Evolutionary conservation across 768 basidiomycete species (phyloP).

Genomic region (Lactifluus rugatus): DNA sequence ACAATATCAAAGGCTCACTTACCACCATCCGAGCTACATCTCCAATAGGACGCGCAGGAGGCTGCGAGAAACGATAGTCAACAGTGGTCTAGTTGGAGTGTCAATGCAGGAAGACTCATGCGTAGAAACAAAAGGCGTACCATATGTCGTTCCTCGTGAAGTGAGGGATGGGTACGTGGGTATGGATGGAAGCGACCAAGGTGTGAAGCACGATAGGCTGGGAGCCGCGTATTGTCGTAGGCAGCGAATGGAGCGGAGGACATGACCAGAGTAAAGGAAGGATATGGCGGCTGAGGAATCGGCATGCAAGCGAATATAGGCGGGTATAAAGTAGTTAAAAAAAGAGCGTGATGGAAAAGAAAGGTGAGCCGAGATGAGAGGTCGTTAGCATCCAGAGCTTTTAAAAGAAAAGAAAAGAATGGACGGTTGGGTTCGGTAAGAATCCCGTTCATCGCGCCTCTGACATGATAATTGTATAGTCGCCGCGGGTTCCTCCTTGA

Average conservation of each 20-base stretch:
- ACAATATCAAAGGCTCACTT: not conserved
- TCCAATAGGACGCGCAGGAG: not conserved
- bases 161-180: not conserved
- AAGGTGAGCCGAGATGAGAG: not conserved
- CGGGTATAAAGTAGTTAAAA: not conserved
- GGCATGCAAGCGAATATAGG: conserved; percentile 3
- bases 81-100: not conserved
- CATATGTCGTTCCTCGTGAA: conserved; percentile 1
- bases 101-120: not conserved
- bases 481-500: conserved; percentile 11
- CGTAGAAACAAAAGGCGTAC: not conserved
- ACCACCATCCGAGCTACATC: not conserved
- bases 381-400: not conserved
- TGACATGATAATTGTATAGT: conserved; percentile 12
- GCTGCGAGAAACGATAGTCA: conserved; percentile 2
- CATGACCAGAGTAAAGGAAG: conserved; percentile 13
- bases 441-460: conserved; percentile 12
- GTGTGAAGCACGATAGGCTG: conserved; percentile 8
- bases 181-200: conserved; percentile 14
- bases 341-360: conserved; percentile 1
- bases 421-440: not conserved
- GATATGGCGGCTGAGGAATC: conserved; percentile 1
- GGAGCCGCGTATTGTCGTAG: conserved; percentile 6
- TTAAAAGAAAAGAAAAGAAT: conserved; percentile 1
- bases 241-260: not conserved